phyloP scores from a whole-genome alignment of 2,329 filamentous ascomycete genomes.

The Rosellinia necatrix region DNA sequence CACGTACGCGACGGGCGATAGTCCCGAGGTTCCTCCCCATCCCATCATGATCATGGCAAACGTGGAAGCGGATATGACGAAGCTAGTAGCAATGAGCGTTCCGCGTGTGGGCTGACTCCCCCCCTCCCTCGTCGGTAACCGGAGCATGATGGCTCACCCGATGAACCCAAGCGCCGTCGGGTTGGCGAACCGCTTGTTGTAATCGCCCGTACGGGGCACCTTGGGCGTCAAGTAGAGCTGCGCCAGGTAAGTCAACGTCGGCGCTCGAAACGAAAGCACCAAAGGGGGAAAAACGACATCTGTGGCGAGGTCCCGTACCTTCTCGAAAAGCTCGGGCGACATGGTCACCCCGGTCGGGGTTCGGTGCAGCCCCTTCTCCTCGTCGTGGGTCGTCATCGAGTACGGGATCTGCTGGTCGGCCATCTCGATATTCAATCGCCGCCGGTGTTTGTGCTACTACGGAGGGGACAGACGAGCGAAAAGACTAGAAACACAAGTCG shows the following conservation, averaged over 20 bases:
- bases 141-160: slow-evolving; percentile 36
- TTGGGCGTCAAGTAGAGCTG: slow-evolving; percentile 46
- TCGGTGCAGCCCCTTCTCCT: slow-evolving; percentile 43
- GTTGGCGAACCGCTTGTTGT: slow-evolving; percentile 44
- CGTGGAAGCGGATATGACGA: slow-evolving; percentile 45
- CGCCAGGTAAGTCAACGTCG: slow-evolving; percentile 5
- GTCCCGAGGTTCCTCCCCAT: slow-evolving; percentile 43
- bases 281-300: neutral
- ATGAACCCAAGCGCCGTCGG: slow-evolving; percentile 45
- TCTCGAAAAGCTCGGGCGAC: slow-evolving; percentile 47
- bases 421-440: slow-evolving; percentile 13
- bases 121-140: neutral
- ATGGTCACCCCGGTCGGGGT: slow-evolving; percentile 44
- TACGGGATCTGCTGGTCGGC: slow-evolving; percentile 23
- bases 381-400: slow-evolving; percentile 32
- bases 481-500: neutral
- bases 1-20: slow-evolving; percentile 43
- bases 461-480: neutral
- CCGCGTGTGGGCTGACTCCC: neutral
- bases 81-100: slow-evolving; percentile 31
- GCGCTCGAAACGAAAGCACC: no score
- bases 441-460: neutral
- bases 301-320: slow-evolving; percentile 29
- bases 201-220: slow-evolving; percentile 43
- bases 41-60: slow-evolving; percentile 46